phyloP scores from a whole-genome alignment of 768 basidiomycete genomes.

The Pholiota molesta region DNA sequence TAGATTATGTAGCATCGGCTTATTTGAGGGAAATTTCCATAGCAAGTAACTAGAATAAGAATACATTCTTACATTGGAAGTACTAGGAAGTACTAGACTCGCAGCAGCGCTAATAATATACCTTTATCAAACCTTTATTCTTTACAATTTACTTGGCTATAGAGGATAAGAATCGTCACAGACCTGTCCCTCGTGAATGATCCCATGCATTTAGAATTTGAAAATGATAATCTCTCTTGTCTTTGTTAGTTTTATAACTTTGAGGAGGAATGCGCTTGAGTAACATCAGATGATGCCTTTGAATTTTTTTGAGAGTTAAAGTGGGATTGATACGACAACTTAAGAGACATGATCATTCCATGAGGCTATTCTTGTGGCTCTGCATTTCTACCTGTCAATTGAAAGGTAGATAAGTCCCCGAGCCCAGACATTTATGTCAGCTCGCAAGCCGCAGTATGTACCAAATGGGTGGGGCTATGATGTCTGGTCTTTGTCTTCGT shows the following conservation, averaged over 20 bases:
- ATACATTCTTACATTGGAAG: too few relatives aligned
- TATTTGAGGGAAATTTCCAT: too few relatives aligned
- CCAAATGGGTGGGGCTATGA: not conserved
- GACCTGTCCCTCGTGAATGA: not conserved
- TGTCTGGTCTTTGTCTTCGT: not conserved
- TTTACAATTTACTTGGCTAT: too few relatives aligned
- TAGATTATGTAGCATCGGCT: too few relatives aligned
- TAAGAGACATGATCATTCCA: not conserved
- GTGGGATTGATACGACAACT: not conserved
- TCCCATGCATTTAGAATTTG: not conserved
- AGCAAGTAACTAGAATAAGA: too few relatives aligned
- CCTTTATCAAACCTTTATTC: too few relatives aligned
- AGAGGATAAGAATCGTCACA: not conserved
- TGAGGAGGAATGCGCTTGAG: not conserved
- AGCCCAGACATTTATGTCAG: not conserved
- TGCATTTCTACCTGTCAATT: not conserved
- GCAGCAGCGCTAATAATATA: too few relatives aligned
- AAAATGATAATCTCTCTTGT: not conserved
- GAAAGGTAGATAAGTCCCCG: not conserved
- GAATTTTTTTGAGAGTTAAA: not conserved
- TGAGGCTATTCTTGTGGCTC: not conserved
- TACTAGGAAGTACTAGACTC: too few relatives aligned
- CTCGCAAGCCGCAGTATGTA: not conserved
- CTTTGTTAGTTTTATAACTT: not conserved
- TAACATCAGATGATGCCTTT: not conserved